Evolutionary conservation across 2,329 filamentous ascomycete species (phyloP), one percentile per base, ranked within the genome.

Genomic region (Phialophora expanda): DNA sequence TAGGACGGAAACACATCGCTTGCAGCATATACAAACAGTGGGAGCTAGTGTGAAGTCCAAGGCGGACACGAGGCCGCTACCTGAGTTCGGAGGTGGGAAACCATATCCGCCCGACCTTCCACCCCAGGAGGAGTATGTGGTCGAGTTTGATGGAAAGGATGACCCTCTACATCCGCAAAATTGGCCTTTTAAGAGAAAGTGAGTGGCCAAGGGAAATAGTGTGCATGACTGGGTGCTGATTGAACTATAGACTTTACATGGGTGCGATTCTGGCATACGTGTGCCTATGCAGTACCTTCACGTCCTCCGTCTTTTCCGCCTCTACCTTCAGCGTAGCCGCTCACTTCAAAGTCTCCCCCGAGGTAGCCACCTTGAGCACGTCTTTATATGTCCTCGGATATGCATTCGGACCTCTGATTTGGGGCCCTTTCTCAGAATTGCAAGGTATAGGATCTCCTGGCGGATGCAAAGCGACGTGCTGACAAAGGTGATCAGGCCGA

Each of bases 141-240:
- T 87, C 12, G 85, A 92, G 77, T 97, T 96, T 74, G 89, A 93
- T 71, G 93, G 92, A 0, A 89, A 87, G 1, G 84, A 93, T 69
- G 93, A 97, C 73, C 92, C 92, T 2, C 75, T 93, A 66, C 92
- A 96, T 77, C 90, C 92, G 0, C 90, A 94, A 79, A 97, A 97
- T 76, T 97, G 93, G 93, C 84, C 90, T 0, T 74, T 90, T 61
- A 86, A 81, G 75, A 93, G 91, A 81, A 97, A 96, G 68, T 69
- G 55, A 62, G 67, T 60, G 6, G 4, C 38, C 22, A 30, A 24
- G 17, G 50, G 9, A 34, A 4, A 44, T 62, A 12, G 56, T 50
- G 22, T 44, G 60, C n/a, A 2, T 24, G 32, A 14, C 32, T 4
- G 14, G 5, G 48, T 20, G 58, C 58, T 61, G 20, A 61, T 20